Percentiles rank a stretch among this genome's conserved stretches.
Evolutionary conservation across 2,329 filamentous ascomycete species (phyloP).

Genomic region (Neofusicoccum cordaticola): DNA sequence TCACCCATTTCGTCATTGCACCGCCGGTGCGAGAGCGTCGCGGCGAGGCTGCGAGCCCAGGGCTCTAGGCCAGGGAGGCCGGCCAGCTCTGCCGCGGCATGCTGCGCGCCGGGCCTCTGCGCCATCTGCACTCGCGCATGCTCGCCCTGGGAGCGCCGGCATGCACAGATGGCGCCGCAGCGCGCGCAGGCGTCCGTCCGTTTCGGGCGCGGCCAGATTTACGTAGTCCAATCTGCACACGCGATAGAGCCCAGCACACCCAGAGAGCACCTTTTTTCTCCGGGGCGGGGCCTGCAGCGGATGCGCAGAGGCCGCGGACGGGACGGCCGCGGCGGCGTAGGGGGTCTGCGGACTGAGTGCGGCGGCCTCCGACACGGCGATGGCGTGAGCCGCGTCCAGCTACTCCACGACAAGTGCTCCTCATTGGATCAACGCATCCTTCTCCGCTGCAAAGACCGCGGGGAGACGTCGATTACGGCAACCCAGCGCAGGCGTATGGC

Average conservation of each 20-base stretch:
- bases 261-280: neutral
- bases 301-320: conserved; percentile 26
- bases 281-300: conserved; percentile 1
- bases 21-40: neutral
- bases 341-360: conserved; percentile 15
- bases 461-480: conserved; percentile 3
- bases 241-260: no score
- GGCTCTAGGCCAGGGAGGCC: no score
- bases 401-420: conserved; percentile 7
- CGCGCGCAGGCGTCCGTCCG: neutral
- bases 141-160: neutral
- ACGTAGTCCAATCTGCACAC: conserved; percentile 1
- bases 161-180: neutral
- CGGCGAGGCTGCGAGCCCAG: neutral
- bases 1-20: conserved; percentile 11
- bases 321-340: conserved; percentile 21
- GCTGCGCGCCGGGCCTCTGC: neutral
- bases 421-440: conserved; percentile 4
- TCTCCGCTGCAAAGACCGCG: conserved; percentile 8
- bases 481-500: conserved; percentile 13
- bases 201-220: neutral
- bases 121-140: neutral
- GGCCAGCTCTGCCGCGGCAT: neutral
- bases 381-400: conserved; percentile 17
- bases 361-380: conserved; percentile 16